Conservation (phyloP, 768 basidiomycete species). For the Hysterangium stoloniferum region DNA sequence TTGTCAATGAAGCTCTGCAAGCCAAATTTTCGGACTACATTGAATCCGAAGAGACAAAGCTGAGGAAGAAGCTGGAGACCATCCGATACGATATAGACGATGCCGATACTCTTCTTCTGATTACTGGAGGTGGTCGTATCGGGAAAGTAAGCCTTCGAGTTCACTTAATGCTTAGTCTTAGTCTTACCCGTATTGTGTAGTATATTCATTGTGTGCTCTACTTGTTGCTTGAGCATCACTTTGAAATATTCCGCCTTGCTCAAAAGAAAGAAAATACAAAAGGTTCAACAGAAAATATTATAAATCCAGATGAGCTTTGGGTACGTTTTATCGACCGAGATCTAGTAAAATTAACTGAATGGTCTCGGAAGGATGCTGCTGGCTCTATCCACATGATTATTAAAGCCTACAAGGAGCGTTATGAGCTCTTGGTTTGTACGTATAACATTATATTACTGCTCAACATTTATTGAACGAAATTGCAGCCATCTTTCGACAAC, state of each 20-base stretch:
- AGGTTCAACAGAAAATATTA: no score
- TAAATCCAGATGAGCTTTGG: conserved; percentile 23
- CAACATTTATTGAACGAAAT: not conserved
- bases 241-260: conserved; percentile 19
- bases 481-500: conserved; percentile 20
- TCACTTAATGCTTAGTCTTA: no score
- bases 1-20: not conserved
- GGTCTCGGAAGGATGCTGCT: not conserved
- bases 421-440: conserved; percentile 17
- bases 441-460: not conserved
- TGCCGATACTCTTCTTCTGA: conserved; percentile 21
- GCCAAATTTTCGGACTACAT: conserved; percentile 9
- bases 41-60: conserved; percentile 20
- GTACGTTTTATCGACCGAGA: not conserved
- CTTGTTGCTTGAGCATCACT: conserved; percentile 15
- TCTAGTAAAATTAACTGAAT: not conserved
- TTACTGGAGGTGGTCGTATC: conserved; percentile 21
- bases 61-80: conserved; percentile 18
- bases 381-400: conserved; percentile 3
- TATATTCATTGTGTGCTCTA: conserved; percentile 12
- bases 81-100: conserved; percentile 24
- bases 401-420: conserved; percentile 17
- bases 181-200: not conserved
- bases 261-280: no score
- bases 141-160: conserved; percentile 23